These are phyloP conservation scores for Phytopythium sindhum DNA, from an alignment of 352 stramenopile genomes.

Conservation along the genomic window DNA sequence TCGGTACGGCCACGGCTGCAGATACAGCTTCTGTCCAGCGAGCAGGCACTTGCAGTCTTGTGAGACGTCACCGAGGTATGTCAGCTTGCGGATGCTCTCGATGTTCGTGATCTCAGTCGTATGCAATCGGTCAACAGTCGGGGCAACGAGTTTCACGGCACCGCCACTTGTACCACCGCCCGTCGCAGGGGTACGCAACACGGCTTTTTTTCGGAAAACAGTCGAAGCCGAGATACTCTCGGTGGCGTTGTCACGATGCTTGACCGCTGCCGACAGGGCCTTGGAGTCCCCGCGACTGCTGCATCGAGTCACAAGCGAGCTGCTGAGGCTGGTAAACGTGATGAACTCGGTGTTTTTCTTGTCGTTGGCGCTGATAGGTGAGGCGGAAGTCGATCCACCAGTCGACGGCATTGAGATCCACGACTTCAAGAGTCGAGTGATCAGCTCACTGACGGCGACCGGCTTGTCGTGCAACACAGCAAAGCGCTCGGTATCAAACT, in stretches of 20 bases:
- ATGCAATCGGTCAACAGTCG: constrained; percentile 28
- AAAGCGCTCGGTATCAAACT: constrained; percentile 63
- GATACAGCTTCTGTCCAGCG: constrained; percentile 49
- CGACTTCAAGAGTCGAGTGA: constrained; percentile 43
- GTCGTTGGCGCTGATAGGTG: background rate
- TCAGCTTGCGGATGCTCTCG: constrained; percentile 67
- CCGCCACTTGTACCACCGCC: constrained; percentile 10
- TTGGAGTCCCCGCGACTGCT: background rate
- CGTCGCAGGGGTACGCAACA: constrained; percentile 7
- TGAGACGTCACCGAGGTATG: constrained; percentile 48
- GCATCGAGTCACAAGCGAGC: constrained; percentile 6
- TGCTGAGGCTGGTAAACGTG: constrained; percentile 14
- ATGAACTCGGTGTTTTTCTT: constrained; percentile 13
- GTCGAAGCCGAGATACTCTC: constrained; percentile 21
- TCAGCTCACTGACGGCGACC: constrained; percentile 54
- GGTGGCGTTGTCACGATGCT: constrained; percentile 1
- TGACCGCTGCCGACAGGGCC: background rate
- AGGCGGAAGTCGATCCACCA: background rate
- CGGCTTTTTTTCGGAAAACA: constrained; percentile 39
- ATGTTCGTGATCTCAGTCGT: constrained; percentile 42
- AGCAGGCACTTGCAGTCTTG: constrained; percentile 36
- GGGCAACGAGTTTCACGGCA: constrained; percentile 12
- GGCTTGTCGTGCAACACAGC: constrained; percentile 43
- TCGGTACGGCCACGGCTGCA: constrained; percentile 79
- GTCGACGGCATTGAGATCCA: constrained; percentile 45